A percentile compares a stretch with the other conserved stretches of the same genome.
These are phyloP conservation scores for Fomes fomentarius DNA, from an alignment of 1,284 basidiomycete genomes.

Conservation along the genomic window DNA sequence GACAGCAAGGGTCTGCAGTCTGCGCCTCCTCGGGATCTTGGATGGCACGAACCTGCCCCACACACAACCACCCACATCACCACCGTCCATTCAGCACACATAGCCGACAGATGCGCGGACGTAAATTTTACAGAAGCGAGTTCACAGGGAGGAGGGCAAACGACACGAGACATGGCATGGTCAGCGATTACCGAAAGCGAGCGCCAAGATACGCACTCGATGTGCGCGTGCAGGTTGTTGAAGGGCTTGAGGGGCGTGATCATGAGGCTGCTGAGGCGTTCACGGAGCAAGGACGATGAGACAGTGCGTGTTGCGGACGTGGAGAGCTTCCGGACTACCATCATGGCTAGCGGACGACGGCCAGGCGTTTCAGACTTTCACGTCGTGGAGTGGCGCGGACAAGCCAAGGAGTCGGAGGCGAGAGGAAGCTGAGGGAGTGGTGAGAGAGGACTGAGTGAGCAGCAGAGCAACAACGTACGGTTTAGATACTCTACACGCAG, in stretches of 20 bases:
- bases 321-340: conserved; percentile 35
- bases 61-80: no score
- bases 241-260: conserved; percentile 62
- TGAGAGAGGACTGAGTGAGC: background rate
- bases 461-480: conserved; percentile 17
- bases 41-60: conserved; percentile 69
- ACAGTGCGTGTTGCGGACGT: conserved; percentile 35
- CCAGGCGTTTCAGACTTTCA: background rate
- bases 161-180: no score
- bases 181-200: conserved; percentile 5
- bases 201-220: conserved; percentile 59
- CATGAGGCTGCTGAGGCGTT: conserved; percentile 53
- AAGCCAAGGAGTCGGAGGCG: background rate
- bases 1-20: conserved; percentile 87
- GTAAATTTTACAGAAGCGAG: no score
- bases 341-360: conserved; percentile 7
- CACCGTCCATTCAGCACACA: no score
- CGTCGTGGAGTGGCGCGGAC: background rate
- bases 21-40: conserved; percentile 75
- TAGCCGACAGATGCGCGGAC: no score
- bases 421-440: background rate
- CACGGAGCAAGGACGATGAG: conserved; percentile 48
- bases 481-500: conserved; percentile 25
- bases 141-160: no score
- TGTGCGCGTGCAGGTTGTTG: conserved; percentile 60